A percentile compares a stretch with the other conserved stretches of the same genome.
These are phyloP conservation scores for Leucoagaricus sp. DNA, from an alignment of 1,284 basidiomycete species.

Conservation along the genomic window DNA sequence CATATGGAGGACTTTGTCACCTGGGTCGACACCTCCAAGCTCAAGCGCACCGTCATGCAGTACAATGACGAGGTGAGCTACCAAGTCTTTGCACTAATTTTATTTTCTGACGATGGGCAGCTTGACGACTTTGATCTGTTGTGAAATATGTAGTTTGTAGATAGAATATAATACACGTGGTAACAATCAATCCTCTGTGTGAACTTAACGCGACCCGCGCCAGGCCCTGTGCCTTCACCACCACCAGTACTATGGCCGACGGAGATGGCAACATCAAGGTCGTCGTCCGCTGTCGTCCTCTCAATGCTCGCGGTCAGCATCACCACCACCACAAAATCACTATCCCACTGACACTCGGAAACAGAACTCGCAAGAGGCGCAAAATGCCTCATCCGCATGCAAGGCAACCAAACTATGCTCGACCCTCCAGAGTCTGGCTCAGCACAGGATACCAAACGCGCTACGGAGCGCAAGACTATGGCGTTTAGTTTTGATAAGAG, in stretches of 20 bases:
- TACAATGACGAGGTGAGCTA: slow-evolving; percentile 92
- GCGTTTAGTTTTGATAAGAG: slow-evolving; percentile 94
- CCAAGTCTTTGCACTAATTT: slow-evolving; percentile 16
- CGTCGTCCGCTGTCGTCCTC: slow-evolving; percentile 93
- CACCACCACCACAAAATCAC: slow-evolving; percentile 2
- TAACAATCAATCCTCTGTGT: background rate
- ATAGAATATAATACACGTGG: background rate
- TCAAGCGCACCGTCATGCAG: slow-evolving; percentile 93
- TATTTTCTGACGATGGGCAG: slow-evolving; percentile 37
- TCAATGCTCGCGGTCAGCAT: slow-evolving; percentile 85
- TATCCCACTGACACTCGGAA: slow-evolving; percentile 14
- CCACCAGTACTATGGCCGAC: slow-evolving; percentile 51
- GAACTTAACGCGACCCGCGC: no score
- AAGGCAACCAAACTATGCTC: slow-evolving; percentile 87
- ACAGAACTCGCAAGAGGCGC: slow-evolving; percentile 89
- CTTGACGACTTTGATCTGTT: slow-evolving; percentile 90
- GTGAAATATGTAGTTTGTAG: slow-evolving; percentile 32
- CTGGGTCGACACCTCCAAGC: slow-evolving; percentile 97
- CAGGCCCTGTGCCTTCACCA: no score
- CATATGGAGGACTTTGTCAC: slow-evolving; percentile 99
- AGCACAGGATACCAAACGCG: slow-evolving; percentile 70
- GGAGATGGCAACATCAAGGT: slow-evolving; percentile 91
- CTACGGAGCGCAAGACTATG: slow-evolving; percentile 87
- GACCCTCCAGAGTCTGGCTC: slow-evolving; percentile 85
- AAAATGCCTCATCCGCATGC: slow-evolving; percentile 90